Evolutionary conservation across 805 yeast genomes (phyloP).

Genomic region (Wickerhamiella sergipiensis): DNA sequence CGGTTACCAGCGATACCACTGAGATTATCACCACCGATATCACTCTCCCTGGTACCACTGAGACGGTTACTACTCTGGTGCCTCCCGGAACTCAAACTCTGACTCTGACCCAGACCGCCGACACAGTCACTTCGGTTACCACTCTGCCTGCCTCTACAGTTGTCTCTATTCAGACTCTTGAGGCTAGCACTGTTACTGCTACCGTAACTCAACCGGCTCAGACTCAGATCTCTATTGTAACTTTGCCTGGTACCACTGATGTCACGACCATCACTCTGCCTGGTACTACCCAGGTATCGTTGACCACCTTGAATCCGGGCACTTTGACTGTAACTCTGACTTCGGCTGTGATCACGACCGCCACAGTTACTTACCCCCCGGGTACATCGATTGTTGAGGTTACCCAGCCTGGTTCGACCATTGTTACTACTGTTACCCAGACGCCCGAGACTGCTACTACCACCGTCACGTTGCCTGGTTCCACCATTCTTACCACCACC

Average conservation of each 20-base stretch:
- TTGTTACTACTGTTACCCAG: background rate
- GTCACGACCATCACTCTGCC: slow-evolving; percentile 2
- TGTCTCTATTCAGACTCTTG: background rate
- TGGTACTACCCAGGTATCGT: background rate
- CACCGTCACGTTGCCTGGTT: background rate
- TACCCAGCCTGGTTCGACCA: background rate
- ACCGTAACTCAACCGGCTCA: background rate
- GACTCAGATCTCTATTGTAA: background rate
- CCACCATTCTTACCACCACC: background rate
- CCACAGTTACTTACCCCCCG: background rate
- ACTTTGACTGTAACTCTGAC: background rate
- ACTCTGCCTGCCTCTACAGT: background rate
- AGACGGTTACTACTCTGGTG: background rate
- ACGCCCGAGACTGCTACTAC: background rate
- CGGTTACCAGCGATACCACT: background rate
- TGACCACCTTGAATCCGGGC: background rate
- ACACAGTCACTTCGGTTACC: background rate
- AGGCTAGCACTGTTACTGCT: background rate
- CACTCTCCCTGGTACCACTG: background rate
- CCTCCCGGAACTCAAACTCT: background rate
- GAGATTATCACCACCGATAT: background rate
- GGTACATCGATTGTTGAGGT: background rate
- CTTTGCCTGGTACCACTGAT: slow-evolving; percentile 3
- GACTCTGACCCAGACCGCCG: background rate
- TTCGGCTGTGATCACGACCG: background rate